Base-by-base conservation (phyloP, 2,329 filamentous ascomycete species). In the Stachybotrys chlorohalonatus region DNA sequence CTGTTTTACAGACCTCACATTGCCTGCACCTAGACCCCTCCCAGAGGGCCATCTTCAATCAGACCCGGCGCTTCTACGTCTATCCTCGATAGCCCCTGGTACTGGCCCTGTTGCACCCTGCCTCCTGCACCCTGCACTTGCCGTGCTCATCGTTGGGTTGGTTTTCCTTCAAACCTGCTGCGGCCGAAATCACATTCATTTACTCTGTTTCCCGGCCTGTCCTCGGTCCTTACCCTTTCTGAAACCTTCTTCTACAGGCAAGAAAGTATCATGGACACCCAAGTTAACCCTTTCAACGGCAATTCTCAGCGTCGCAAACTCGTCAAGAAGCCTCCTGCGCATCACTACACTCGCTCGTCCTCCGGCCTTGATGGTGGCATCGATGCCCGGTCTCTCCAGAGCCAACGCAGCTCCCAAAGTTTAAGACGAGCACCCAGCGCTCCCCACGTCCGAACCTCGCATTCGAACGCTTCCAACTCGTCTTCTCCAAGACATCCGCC, bases 381-480 rank as follows among this genome's bases (percentile, higher is more conserved):
- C 72, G 80, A 83, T 73, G 72, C 76, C 70, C 74, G 74, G 64
- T 83, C 79, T 61, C 71, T 84, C 63, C 75, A 77, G 70, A 84
- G 79, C 74, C 79, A 83, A 75, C 77, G 78, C 70, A 85, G 82
- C 78, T 83, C 82, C 61, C 77, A 79, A 64, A 84, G 80, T 68
- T 74, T 85, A 67, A 79, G 75, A 68, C 78, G 81, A 67, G 76
- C 80, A 66, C 81, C 82, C 61, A 83, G 80, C 69, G 80, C 80
- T 72, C 81, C 81, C 66, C 73, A 73, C 64, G 69, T 71, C 63
- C 74, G 73, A 58, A 74, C 73, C 46, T 47, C 46, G 9, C 71
- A 72, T 61, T 71, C 73, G 63, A 75, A 77, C 75, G 72, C 77
- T 66, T 77, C 77, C 64, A 74, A 70, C 71, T 72, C 68, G 61